A percentile compares a stretch with the other conserved stretches of the same genome.
phyloP scores from a whole-genome alignment of 129 eudicot species.

The Glebionis coronaria region DNA sequence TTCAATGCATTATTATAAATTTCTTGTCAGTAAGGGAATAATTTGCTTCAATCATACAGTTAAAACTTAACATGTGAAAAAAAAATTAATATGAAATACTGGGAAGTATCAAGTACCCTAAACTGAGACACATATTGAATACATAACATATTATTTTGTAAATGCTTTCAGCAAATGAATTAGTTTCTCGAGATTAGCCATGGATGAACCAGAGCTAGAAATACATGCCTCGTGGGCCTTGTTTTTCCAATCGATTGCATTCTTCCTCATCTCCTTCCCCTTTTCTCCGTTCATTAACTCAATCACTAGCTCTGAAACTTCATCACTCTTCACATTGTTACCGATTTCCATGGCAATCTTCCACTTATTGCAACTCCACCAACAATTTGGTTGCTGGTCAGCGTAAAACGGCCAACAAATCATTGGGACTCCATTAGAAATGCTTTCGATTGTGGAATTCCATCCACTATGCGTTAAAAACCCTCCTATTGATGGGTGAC shows the following conservation, averaged over 20 bases:
- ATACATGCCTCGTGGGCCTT: conserved; percentile 30
- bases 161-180: too few relatives aligned
- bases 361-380: conserved; percentile 31
- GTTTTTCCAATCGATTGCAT: conserved; percentile 23
- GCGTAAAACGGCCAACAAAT: conserved; percentile 37
- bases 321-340: conserved; percentile 22
- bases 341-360: conserved; percentile 28
- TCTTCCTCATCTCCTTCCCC: conserved; percentile 21
- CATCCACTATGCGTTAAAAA: conserved; percentile 34
- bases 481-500: conserved; percentile 27
- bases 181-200: too few relatives aligned
- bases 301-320: conserved; percentile 24
- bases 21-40: too few relatives aligned
- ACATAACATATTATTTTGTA: too few relatives aligned
- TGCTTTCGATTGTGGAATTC: conserved; percentile 32
- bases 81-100: too few relatives aligned
- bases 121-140: too few relatives aligned
- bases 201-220: conserved; percentile 19
- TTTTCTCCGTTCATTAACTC: conserved; percentile 33
- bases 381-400: conserved; percentile 33
- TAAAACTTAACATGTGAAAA: too few relatives aligned
- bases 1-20: too few relatives aligned
- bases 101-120: too few relatives aligned
- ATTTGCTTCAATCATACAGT: too few relatives aligned
- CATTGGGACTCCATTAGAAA: conserved; percentile 33